phyloP scores from a whole-genome alignment of 164 flowering plant species.

The Brasenia schreberi region DNA sequence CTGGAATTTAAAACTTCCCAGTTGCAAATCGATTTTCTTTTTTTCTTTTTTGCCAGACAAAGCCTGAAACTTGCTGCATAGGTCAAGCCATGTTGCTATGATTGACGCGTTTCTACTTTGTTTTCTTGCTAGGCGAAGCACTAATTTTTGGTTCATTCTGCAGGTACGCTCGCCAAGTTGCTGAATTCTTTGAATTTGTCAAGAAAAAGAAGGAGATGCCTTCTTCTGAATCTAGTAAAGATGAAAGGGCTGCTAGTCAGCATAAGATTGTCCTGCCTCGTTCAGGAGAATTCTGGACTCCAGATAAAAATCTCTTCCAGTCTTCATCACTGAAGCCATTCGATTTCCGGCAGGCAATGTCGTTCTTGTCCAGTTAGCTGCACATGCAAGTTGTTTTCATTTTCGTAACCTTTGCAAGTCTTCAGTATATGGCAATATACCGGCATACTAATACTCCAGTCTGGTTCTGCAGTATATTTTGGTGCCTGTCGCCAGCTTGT shows the following conservation, averaged over 20 bases:
- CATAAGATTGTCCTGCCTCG: conserved; percentile 41
- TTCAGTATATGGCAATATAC: background rate
- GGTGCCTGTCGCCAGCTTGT: background rate
- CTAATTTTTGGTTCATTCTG: conserved; percentile 6
- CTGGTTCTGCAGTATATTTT: background rate
- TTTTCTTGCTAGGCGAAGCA: background rate
- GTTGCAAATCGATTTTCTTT: too few relatives aligned
- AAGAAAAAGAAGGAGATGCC: conserved; percentile 61
- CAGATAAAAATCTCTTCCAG: conserved; percentile 32
- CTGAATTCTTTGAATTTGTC: conserved; percentile 86
- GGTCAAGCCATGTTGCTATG: too few relatives aligned
- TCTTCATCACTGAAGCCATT: conserved; percentile 39
- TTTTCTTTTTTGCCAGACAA: too few relatives aligned
- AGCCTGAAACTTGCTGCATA: too few relatives aligned
- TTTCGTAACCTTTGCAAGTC: background rate
- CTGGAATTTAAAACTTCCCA: too few relatives aligned
- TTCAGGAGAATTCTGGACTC: conserved; percentile 46
- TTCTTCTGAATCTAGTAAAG: conserved; percentile 14
- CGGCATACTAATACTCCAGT: background rate
- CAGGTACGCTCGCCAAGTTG: conserved; percentile 96
- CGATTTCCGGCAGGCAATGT: conserved; percentile 67
- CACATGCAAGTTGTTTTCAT: background rate
- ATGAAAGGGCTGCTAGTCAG: conserved; percentile 7
- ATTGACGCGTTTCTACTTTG: background rate
- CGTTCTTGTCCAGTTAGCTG: conserved; percentile 35